Conservation (phyloP, 2,329 filamentous ascomycete genomes). For the Sporothrix pallida region DNA sequence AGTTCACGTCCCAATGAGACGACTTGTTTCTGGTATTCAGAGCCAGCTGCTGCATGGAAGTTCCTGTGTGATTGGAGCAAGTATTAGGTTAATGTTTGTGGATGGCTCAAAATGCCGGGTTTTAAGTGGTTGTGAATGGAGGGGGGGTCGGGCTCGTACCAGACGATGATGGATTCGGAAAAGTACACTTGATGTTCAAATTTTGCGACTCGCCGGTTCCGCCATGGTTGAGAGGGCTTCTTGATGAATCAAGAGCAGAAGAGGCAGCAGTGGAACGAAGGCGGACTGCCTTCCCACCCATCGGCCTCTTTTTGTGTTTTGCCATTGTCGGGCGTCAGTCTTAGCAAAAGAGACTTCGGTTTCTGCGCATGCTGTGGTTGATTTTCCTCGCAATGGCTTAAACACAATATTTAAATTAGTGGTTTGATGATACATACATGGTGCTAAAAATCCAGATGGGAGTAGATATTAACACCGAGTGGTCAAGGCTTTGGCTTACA, state of each 20-base stretch:
- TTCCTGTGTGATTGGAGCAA: slow-evolving; percentile 40
- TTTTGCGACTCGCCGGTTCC: not conserved
- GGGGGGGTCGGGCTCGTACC: slow-evolving; percentile 17
- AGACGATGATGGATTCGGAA: not conserved
- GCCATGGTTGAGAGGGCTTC: not conserved
- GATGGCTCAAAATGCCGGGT: too few relatives aligned
- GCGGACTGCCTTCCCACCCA: slow-evolving; percentile 33
- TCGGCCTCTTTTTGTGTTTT: slow-evolving; percentile 38
- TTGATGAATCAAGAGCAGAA: not conserved
- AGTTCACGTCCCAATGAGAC: slow-evolving; percentile 48
- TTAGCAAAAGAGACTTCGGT: not conserved
- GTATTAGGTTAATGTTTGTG: not conserved
- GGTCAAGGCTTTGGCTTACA: too few relatives aligned
- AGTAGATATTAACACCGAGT: too few relatives aligned
- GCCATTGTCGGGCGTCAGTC: slow-evolving; percentile 34
- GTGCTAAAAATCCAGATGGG: too few relatives aligned
- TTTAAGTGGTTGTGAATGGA: too few relatives aligned
- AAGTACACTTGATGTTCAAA: not conserved
- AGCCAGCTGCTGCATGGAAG: slow-evolving; percentile 56
- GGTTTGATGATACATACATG: too few relatives aligned
- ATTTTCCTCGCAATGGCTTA: too few relatives aligned
- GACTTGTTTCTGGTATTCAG: slow-evolving; percentile 56
- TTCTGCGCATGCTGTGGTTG: too few relatives aligned
- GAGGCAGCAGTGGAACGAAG: not conserved
- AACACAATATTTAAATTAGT: too few relatives aligned